Evolutionary conservation across 805 yeast genomes (phyloP).

Genomic region (Jamesozyma piceae): DNA sequence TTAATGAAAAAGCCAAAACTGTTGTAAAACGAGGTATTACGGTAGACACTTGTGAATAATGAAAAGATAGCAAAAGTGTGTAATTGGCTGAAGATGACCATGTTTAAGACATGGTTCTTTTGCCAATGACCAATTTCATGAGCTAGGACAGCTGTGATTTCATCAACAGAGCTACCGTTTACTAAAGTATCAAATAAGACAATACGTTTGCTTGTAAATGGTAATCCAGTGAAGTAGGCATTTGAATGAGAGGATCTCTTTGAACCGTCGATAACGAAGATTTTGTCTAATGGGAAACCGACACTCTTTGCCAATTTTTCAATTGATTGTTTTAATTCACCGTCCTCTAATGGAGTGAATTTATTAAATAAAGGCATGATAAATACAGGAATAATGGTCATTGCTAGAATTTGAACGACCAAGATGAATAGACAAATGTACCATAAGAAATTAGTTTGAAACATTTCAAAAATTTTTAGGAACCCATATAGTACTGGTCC

Average conservation of each 20-base stretch:
- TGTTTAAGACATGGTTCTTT: conserved; percentile 73
- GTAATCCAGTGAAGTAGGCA: conserved; percentile 92
- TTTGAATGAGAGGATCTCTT: conserved; percentile 93
- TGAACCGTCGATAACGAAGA: conserved; percentile 93
- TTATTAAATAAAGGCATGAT: conserved; percentile 92
- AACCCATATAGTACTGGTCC: conserved; percentile 66
- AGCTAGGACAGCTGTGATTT: conserved; percentile 91
- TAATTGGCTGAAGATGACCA: conserved; percentile 54
- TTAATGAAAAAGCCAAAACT: conserved; percentile 60
- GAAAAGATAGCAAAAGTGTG: conserved; percentile 60
- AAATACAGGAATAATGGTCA: conserved; percentile 71
- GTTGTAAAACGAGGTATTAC: conserved; percentile 65
- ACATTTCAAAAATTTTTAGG: conserved; percentile 70
- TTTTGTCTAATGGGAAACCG: conserved; percentile 75
- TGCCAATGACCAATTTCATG: conserved; percentile 99
- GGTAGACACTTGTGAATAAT: conserved; percentile 69
- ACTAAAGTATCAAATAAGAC: conserved; percentile 89
- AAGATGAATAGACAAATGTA: conserved; percentile 70
- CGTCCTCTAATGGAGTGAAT: conserved; percentile 80
- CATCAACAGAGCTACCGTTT: conserved; percentile 62
- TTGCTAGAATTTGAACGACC: conserved; percentile 59
- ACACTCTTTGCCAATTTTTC: conserved; percentile 68
- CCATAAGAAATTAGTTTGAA: conserved; percentile 71
- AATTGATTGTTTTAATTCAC: conserved; percentile 74
- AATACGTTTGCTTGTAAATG: conserved; percentile 87